phyloP scores from a whole-genome alignment of 2,329 filamentous ascomycete species.

The Alternaria sp. region DNA sequence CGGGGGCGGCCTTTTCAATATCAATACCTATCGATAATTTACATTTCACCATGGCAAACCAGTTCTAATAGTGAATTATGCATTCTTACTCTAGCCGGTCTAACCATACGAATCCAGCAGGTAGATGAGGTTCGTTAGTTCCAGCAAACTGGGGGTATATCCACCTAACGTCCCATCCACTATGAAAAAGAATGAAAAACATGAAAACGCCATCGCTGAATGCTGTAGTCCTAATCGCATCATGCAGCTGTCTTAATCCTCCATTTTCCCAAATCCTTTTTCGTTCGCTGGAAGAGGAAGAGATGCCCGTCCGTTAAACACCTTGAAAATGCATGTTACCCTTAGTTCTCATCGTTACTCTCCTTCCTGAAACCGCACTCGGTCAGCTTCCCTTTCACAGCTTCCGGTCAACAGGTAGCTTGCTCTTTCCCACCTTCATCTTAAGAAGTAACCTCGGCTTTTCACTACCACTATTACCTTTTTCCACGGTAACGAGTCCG shows the following conservation, averaged over 20 bases:
- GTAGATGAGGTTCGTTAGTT: neutral
- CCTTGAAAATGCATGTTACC: conserved; percentile 11
- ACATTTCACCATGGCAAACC: neutral
- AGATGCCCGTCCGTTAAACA: neutral
- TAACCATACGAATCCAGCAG: conserved; percentile 1
- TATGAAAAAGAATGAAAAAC: neutral
- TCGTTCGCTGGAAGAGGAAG: neutral
- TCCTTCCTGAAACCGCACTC: neutral
- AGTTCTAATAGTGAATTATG: neutral
- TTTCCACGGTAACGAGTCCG: conserved; percentile 31
- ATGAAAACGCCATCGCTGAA: conserved; percentile 37
- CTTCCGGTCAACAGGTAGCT: conserved; percentile 13
- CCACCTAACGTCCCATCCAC: conserved; percentile 5
- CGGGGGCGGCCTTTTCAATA: neutral
- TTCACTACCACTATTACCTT: conserved; percentile 16
- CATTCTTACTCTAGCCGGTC: conserved; percentile 1
- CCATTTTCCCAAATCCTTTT: neutral
- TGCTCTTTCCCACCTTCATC: conserved; percentile 30
- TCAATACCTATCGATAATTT: neutral
- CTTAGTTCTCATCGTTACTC: neutral
- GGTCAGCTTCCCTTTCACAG: neutral
- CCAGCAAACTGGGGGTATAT: conserved; percentile 12
- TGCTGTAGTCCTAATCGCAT: conserved; percentile 19
- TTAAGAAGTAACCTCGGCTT: conserved; percentile 28
- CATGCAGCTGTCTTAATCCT: neutral